Percentiles rank a stretch among this genome's conserved stretches.
These are phyloP conservation scores for Fusarium zealandicum DNA, from an alignment of 2,329 filamentous ascomycete genomes.

Conservation along the genomic window DNA sequence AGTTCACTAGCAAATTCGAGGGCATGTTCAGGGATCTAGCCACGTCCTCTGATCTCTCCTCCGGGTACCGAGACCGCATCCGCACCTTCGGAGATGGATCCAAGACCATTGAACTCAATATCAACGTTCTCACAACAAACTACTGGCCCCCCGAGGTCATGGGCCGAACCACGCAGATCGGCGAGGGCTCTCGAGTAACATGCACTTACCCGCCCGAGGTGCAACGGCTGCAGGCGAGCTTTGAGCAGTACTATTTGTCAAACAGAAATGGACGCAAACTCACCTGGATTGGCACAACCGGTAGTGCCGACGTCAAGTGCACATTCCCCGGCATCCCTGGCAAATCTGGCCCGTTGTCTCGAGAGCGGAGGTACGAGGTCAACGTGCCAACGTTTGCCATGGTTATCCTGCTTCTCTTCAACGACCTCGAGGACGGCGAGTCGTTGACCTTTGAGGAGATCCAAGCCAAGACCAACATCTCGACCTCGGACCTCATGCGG, in stretches of 20 bases:
- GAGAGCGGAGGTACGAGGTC: constrained; percentile 82
- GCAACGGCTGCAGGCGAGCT: constrained; percentile 78
- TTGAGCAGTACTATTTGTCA: constrained; percentile 86
- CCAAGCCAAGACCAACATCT: constrained; percentile 81
- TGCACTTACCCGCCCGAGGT: constrained; percentile 81
- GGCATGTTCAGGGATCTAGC: constrained; percentile 98
- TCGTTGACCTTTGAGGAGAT: constrained; percentile 76
- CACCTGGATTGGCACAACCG: constrained; percentile 77
- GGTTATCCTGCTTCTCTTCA: constrained; percentile 89
- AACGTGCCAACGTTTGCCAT: constrained; percentile 94
- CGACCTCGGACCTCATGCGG: constrained; percentile 73
- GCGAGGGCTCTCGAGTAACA: constrained; percentile 49
- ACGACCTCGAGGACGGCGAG: constrained; percentile 67
- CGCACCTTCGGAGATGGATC: constrained; percentile 56
- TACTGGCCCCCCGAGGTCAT: constrained; percentile 95
- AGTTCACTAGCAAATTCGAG: constrained; percentile 91
- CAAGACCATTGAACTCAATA: constrained; percentile 74
- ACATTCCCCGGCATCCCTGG: constrained; percentile 75
- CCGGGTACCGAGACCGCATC: constrained; percentile 76
- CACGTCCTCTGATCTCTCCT: constrained; percentile 82
- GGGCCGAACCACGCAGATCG: constrained; percentile 64
- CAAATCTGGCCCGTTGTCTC: constrained; percentile 67
- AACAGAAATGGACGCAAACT: constrained; percentile 89
- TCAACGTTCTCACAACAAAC: constrained; percentile 89
- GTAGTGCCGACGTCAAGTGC: constrained; percentile 86